Evolutionary conservation across 164 flowering plant genomes (phyloP).

Genomic region (Vitis rotundifolia): DNA sequence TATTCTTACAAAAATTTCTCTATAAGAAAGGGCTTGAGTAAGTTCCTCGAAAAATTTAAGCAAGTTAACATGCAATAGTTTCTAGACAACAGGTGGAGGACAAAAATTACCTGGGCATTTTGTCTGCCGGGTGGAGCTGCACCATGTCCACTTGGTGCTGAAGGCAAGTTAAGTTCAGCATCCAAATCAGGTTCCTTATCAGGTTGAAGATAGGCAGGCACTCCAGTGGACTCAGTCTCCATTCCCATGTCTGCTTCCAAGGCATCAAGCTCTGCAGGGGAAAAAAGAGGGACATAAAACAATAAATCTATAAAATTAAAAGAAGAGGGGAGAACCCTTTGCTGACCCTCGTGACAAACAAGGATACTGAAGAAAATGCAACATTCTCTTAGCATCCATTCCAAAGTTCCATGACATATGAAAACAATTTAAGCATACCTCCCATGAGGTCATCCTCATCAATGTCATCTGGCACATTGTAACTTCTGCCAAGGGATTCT

Average conservation of each 20-base stretch:
- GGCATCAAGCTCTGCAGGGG: slow-evolving; percentile 86
- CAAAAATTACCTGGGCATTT: slow-evolving; percentile 55
- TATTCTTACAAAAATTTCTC: too few relatives aligned
- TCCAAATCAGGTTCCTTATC: slow-evolving; percentile 78
- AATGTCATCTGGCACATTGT: slow-evolving; percentile 93
- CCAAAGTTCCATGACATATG: background rate
- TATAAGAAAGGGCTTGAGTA: too few relatives aligned
- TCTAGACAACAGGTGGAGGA: background rate
- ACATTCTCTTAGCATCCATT: too few relatives aligned
- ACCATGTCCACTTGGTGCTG: slow-evolving; percentile 79
- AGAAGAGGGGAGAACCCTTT: too few relatives aligned
- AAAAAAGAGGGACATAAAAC: too few relatives aligned
- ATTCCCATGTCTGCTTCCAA: slow-evolving; percentile 95
- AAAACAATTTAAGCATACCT: slow-evolving; percentile 49
- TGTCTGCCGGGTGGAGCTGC: slow-evolving; percentile 56
- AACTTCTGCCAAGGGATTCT: slow-evolving; percentile 96
- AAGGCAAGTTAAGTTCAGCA: slow-evolving; percentile 80
- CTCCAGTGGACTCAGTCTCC: slow-evolving; percentile 76
- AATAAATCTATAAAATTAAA: too few relatives aligned
- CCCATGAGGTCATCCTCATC: slow-evolving; percentile 99
- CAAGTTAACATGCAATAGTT: background rate
- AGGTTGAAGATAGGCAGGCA: slow-evolving; percentile 90
- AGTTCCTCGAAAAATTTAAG: too few relatives aligned
- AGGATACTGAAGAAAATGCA: background rate
- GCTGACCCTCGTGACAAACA: too few relatives aligned